These are phyloP conservation scores for Phialophora tarda DNA, from an alignment of 2,329 filamentous ascomycete species.

Conservation along the genomic window DNA sequence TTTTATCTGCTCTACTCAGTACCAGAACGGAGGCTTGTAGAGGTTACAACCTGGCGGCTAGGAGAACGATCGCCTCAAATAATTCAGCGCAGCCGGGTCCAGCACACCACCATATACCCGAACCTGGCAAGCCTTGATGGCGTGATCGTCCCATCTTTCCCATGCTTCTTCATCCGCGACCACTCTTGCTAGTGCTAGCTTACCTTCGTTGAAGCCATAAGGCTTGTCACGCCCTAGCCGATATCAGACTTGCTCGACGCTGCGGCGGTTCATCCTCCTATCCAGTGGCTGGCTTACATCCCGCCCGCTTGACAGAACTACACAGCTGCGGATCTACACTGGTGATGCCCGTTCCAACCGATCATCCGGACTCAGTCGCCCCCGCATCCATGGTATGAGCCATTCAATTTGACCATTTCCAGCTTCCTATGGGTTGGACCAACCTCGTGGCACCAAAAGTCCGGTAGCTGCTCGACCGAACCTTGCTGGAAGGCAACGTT, in stretches of 20 bases:
- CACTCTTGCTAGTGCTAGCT: conserved; percentile 4
- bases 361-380: conserved; percentile 7
- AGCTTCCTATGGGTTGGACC: conserved; percentile 4
- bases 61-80: neutral
- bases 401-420: neutral
- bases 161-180: neutral
- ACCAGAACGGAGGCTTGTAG: neutral
- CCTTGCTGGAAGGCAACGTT: conserved; percentile 1
- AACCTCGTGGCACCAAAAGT: neutral
- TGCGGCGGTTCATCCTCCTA: conserved; percentile 7
- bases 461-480: conserved; percentile 16
- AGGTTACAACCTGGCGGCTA: neutral
- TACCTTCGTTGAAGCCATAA: neutral
- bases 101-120: neutral
- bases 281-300: conserved; percentile 5
- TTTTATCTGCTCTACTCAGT: neutral
- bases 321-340: conserved; percentile 13
- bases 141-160: conserved; percentile 5
- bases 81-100: neutral
- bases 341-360: conserved; percentile 10
- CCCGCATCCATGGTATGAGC: conserved; percentile 12
- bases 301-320: neutral
- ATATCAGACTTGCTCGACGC: conserved; percentile 1
- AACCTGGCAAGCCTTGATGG: conserved; percentile 18
- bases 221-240: neutral